Evolutionary conservation across 2,329 filamentous ascomycete species (phyloP).

Genomic region (Fusarium penzigii): DNA sequence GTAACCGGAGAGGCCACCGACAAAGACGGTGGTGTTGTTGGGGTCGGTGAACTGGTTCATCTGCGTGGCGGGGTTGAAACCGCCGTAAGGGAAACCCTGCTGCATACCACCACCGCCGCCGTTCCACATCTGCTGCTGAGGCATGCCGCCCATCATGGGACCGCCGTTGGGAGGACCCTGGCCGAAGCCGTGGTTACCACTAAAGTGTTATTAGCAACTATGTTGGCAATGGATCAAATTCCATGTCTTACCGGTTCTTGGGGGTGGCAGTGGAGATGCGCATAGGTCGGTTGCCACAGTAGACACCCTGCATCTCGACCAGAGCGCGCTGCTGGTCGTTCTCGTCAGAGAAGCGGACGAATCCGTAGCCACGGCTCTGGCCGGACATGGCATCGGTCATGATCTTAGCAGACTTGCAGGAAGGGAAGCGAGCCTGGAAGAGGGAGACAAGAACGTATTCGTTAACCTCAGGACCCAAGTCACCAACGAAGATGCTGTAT

Average conservation of each 20-base stretch:
- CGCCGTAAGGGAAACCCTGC: conserved; percentile 40
- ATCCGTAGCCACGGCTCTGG: conserved; percentile 96
- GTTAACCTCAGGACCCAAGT: conserved; percentile 96
- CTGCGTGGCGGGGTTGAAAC: conserved; percentile 51
- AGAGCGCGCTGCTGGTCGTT: conserved; percentile 94
- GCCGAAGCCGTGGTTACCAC: conserved; percentile 42
- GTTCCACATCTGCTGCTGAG: conserved; percentile 46
- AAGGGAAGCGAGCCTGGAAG: conserved; percentile 94
- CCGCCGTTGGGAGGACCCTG: conserved; percentile 46
- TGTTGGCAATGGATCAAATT: neutral
- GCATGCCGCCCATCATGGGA: conserved; percentile 50
- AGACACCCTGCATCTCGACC: conserved; percentile 98
- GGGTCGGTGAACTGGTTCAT: conserved; percentile 99
- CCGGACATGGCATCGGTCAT: conserved; percentile 99
- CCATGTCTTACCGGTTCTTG: conserved; percentile 70
- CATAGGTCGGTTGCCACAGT: conserved; percentile 98
- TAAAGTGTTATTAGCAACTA: conserved; percentile 12
- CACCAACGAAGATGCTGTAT: conserved; percentile 96
- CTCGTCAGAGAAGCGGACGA: conserved; percentile 96
- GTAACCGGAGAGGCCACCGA: conserved; percentile 94
- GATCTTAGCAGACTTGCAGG: conserved; percentile 99
- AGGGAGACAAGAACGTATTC: conserved; percentile 97
- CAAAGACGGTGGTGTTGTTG: conserved; percentile 99
- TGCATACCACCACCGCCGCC: conserved; percentile 30
- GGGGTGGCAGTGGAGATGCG: conserved; percentile 96